phyloP scores from a whole-genome alignment of 768 basidiomycete species.

The Hericium rajendrae region DNA sequence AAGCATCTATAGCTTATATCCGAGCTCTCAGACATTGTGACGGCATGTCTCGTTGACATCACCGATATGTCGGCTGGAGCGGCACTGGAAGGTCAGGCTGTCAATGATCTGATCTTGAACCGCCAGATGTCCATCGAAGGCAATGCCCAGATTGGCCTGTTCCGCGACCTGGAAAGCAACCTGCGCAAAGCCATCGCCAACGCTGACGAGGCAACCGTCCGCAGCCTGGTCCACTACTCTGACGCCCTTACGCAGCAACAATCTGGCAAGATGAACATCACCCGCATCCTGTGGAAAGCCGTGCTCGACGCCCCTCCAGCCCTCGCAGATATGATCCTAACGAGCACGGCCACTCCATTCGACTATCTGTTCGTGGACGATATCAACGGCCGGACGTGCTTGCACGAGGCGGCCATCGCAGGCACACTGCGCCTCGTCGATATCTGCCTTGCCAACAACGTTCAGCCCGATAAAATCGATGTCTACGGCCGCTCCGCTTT shows the following conservation, averaged over 20 bases:
- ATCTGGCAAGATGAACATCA: constrained; percentile 58
- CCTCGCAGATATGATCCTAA: constrained; percentile 67
- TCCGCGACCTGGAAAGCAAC: constrained; percentile 83
- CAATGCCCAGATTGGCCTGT: constrained; percentile 55
- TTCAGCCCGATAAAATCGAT: constrained; percentile 67
- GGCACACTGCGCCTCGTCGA: constrained; percentile 71
- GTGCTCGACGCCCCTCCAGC: constrained; percentile 69
- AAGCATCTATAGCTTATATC: constrained; percentile 64
- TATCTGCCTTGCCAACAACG: constrained; percentile 66
- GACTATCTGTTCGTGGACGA: constrained; percentile 92
- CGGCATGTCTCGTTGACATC: constrained; percentile 71
- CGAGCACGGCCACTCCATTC: constrained; percentile 53
- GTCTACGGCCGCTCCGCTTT: constrained; percentile 89
- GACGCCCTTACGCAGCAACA: constrained; percentile 52
- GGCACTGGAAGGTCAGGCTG: constrained; percentile 71
- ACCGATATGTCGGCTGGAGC: constrained; percentile 67
- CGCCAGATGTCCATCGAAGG: constrained; percentile 63
- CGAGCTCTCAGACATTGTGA: constrained; percentile 87
- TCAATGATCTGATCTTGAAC: constrained; percentile 58
- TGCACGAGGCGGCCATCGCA: constrained; percentile 88
- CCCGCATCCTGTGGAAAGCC: constrained; percentile 92
- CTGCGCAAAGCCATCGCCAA: constrained; percentile 67
- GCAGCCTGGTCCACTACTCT: constrained; percentile 63
- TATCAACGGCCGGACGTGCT: constrained; percentile 89
- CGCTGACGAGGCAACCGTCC: constrained; percentile 48